Evolutionary conservation across 495 filamentous ascomycete genomes (phyloP), one percentile per base, ranked within the genome.

Genomic region (Jackrogersella multiformis): DNA sequence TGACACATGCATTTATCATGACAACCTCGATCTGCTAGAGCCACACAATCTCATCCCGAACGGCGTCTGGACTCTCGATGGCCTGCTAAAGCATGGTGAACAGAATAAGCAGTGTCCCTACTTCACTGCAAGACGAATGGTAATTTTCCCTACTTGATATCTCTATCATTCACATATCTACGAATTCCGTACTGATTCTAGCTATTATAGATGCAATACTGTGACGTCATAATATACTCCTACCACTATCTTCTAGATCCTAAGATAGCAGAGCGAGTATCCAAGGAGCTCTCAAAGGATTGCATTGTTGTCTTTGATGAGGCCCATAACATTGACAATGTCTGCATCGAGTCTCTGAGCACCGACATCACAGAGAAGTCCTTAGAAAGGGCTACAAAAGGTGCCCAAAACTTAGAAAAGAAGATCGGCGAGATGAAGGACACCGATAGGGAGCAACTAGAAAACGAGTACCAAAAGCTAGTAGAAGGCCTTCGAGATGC

Each of bases 281-380:
- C 96, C 1, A 92, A 91, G 75, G 94, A 99, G 70, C 84, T 99
- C 5, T 97, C 95, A 5, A 98, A 97, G 63, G 95, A 99, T 74
- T 97, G 93, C 73, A 99, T 99, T 24, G 92, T 99, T 13, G 96
- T 99, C 12, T 99, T 99, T 68, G 95, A 99, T 73, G 95, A 99
- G 71, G 95, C 95, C 16, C 95, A 99, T 77, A 99, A 99, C 65
- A 99, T 99, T 70, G 95, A 99, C 82, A 99, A 99, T 76, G 95
- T 99, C 51, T 98, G 96, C 75, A 99, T 99, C 64, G 95, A 99
- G 70, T 96, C 95, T 10, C 83, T 97, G 18, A 97, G 94, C 71
- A 97, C 97, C 24, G 95, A 99, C 75, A 83, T 99, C 28, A 97
- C 93, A 0, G 92, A 99, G 74, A 95, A 97, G 66, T 97, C 93